phyloP scores from a whole-genome alignment of 352 stramenopile genomes.

The Blastocystis sp. region DNA sequence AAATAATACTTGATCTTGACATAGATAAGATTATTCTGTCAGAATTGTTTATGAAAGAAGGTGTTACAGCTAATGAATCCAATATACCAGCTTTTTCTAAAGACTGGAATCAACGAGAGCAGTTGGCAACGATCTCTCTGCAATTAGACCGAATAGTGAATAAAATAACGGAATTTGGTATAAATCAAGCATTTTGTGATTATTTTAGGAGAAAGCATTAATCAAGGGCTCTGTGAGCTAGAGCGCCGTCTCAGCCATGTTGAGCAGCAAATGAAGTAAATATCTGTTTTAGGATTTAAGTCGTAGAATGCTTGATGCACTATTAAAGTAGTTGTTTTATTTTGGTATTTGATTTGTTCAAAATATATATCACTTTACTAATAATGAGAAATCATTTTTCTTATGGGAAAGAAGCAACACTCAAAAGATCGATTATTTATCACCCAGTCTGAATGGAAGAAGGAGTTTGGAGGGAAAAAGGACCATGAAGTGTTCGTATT shows the following conservation, averaged over 20 bases:
- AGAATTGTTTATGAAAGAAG: not conserved
- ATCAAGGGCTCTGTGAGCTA: not conserved
- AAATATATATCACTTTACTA: not conserved
- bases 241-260: not conserved
- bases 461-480: slow-evolving; percentile 85
- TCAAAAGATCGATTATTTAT: slow-evolving; percentile 78
- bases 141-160: not conserved
- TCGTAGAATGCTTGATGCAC: not conserved
- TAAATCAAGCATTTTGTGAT: no score
- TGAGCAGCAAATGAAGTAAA: not conserved
- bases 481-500: slow-evolving; percentile 65
- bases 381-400: not conserved
- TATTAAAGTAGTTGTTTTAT: not conserved
- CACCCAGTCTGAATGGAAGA: slow-evolving; percentile 74
- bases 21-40: not conserved
- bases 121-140: not conserved
- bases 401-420: slow-evolving; percentile 82
- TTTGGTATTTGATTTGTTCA: not conserved
- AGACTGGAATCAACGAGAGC: not conserved
- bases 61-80: not conserved
- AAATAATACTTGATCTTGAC: not conserved
- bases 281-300: no score
- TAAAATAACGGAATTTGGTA: not conserved
- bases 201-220: not conserved
- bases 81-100: not conserved